Conservation (phyloP, 176 grass and related monocot genomes). For the Poa annua region DNA sequence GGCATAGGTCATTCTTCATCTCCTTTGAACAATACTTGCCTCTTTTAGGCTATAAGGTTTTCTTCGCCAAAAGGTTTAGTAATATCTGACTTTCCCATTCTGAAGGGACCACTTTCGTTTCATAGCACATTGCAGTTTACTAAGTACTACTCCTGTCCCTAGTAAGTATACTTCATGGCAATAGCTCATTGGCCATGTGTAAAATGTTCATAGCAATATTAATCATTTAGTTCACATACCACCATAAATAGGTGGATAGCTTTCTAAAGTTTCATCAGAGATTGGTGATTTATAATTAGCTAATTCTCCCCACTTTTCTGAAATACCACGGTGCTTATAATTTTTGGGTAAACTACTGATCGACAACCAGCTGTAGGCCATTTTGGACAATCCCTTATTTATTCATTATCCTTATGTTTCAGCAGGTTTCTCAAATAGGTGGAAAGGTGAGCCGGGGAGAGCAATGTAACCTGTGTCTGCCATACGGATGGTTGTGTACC, state of each 20-base stretch:
- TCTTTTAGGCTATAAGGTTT: neutral
- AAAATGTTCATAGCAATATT: neutral
- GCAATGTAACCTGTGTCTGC: neutral
- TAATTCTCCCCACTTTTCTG: neutral
- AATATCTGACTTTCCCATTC: neutral
- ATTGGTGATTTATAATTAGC: no score
- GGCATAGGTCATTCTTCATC: neutral
- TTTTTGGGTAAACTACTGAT: neutral
- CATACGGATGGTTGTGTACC: neutral
- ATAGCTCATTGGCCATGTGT: neutral
- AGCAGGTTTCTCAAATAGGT: conserved; percentile 3
- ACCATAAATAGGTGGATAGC: neutral
- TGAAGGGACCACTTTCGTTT: neutral
- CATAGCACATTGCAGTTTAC: neutral
- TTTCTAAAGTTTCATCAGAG: neutral
- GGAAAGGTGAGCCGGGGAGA: neutral
- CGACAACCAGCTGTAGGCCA: neutral
- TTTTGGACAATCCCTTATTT: neutral
- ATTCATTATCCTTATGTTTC: neutral
- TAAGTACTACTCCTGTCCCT: neutral
- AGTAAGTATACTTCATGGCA: neutral
- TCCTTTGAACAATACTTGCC: neutral
- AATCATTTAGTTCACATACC: neutral
- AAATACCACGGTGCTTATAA: neutral
- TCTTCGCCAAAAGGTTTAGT: neutral